Evolutionary conservation across 2,329 filamentous ascomycete genomes (phyloP).

Genomic region (Sclerotinia spermophila): DNA sequence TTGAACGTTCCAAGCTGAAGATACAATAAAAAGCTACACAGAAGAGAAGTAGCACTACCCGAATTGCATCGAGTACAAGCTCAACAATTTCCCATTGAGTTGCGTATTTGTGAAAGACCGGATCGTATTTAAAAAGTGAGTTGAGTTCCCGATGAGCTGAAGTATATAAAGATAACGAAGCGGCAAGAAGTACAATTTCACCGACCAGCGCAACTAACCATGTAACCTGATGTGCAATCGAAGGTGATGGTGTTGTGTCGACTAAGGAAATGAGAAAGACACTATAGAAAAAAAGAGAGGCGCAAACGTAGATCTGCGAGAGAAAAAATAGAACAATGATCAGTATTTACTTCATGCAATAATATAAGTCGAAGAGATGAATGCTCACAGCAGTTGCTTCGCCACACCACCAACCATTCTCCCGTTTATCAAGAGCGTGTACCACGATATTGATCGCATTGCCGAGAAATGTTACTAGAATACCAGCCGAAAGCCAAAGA

Average conservation of each 20-base stretch:
- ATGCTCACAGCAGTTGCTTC: conserved; percentile 68
- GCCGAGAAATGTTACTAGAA: conserved; percentile 71
- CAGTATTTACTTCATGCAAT: conserved; percentile 16
- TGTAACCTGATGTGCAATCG: conserved; percentile 70
- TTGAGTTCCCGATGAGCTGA: conserved; percentile 59
- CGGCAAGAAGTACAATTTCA: conserved; percentile 68
- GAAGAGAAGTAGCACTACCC: conserved; percentile 60
- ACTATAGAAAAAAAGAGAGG: conserved; percentile 81
- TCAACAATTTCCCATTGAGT: conserved; percentile 60
- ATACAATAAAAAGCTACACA: conserved; percentile 55
- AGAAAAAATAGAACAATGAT: conserved; percentile 20
- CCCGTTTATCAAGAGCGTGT: conserved; percentile 65
- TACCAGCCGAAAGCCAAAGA: conserved; percentile 66
- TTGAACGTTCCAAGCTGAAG: conserved; percentile 42
- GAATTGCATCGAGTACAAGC: conserved; percentile 61
- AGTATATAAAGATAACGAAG: conserved; percentile 65
- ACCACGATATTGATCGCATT: conserved; percentile 70
- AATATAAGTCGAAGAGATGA: neutral
- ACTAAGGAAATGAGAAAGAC: conserved; percentile 83
- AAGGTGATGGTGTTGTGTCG: conserved; percentile 78
- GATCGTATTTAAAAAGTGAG: conserved; percentile 39
- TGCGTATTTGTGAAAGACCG: conserved; percentile 40
- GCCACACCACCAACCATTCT: conserved; percentile 77
- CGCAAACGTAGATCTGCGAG: conserved; percentile 82
- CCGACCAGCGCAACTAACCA: conserved; percentile 72